Evolutionary conservation across 2,329 filamentous ascomycete species (phyloP), one percentile per base, ranked within the genome.

Genomic region (Colletotrichum musicola): DNA sequence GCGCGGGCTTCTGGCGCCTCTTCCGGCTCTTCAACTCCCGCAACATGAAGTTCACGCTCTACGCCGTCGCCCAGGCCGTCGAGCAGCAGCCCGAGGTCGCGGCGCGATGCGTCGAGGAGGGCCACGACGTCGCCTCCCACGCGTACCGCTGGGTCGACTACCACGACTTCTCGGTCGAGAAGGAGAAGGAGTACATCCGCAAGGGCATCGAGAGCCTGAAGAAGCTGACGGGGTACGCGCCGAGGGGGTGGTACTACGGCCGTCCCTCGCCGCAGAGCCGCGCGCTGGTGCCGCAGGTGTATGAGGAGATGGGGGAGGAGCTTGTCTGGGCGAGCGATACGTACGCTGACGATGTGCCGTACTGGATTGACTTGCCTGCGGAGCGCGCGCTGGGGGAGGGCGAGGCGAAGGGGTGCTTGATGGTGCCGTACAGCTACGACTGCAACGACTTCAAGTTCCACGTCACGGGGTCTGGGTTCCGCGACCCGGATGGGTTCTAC

Each of bases 271-370:
- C 83, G 1, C 81, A 84, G 49, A 83, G 81, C 9, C 76, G 81
- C 10, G 81, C 81, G 10, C 74, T 86, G 22, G 78, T 88, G 1
- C 81, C 81, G 54, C 80, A 83, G 70, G 81, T 84, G 2, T 86
- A 84, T 74, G 81, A 84, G 68, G 85, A 88, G 74, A 82, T 87
- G 79, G 83, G 84, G 4, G 81, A 83, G 58, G 80, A 81, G 63
- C 79, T 88, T 0, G 73, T 86, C 0, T 88, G 84, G 80, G 79
- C 80, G 22, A 79, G 77, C 16, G 86, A 88, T 69, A 81, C 80
- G 0, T 88, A 87, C 67, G 84, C 84, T 14, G 86, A 88, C 65
- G 86, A 88, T 65, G 76, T 88, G 6, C 85, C 86, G 0, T 88
- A 87, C 74, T 88, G 85, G 86, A 78, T 83, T 4, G 85, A 88